Base-by-base conservation (phyloP, 1,284 basidiomycete genomes). In the Boletus sp. region DNA sequence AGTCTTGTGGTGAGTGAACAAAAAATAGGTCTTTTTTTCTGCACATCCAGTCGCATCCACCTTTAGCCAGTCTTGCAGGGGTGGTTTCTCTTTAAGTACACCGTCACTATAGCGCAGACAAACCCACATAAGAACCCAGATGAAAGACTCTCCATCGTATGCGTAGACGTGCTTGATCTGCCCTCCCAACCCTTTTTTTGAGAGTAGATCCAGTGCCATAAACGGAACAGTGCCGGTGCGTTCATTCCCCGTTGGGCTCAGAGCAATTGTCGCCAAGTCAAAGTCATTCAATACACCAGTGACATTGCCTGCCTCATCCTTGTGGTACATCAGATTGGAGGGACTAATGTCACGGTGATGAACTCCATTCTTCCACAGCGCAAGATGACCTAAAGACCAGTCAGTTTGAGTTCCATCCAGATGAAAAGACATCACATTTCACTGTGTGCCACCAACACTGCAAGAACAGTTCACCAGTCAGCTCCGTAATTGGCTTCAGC, bases 141-240 rank as follows among this genome's bases (percentile, higher is more conserved):
- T n/a, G n/a, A n/a, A n/a, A n/a, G n/a, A n/a, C n/a, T n/a, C n/a
- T n/a, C n/a, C n/a, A n/a, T n/a, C n/a, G n/a, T n/a, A n/a, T n/a
- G n/a, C n/a, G n/a, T n/a, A n/a, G n/a, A n/a, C n/a, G n/a, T n/a
- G n/a, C n/a, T n/a, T n/a, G n/a, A n/a, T n/a, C n/a, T n/a, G n/a
- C n/a, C n/a, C n/a, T n/a, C n/a, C n/a, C n/a, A n/a, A n/a, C n/a
- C n/a, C n/a, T n/a, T n/a, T n/a, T n/a, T n/a, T n/a, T n/a, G n/a
- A n/a, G n/a, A n/a, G n/a, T n/a, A 77, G 65, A 6, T 71, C 65
- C 9, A 72, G 17, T 7, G 68, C 72, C 70, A 77, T 75, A 64
- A 74, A 77, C 0, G 75, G 71, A 19, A 74, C 61, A 7, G 56
- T 76, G 19, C 75, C 75, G 2, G 69, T 73, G 16, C 65, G 60